A percentile compares a stretch with the other conserved stretches of the same genome.
phyloP scores from a whole-genome alignment of 148 eudicot species.

The Spergularia bocconei region DNA sequence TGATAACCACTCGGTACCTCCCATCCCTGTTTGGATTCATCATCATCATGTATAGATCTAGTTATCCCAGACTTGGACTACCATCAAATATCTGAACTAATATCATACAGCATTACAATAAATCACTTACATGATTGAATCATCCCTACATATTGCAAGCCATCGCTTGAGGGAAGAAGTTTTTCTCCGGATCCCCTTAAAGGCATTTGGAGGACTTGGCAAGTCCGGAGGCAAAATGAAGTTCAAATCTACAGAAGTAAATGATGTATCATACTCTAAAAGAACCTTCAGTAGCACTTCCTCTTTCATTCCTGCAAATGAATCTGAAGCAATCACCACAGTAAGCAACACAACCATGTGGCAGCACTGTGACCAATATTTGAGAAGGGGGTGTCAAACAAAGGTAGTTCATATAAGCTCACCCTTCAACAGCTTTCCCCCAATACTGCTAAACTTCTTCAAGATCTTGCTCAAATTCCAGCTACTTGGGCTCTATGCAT shows the following conservation, averaged over 20 bases:
- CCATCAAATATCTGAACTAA: background rate
- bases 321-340: slow-evolving; percentile 42
- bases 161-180: slow-evolving; percentile 78
- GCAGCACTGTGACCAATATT: background rate
- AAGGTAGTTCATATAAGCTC: slow-evolving; percentile 23
- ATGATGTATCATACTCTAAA: slow-evolving; percentile 41
- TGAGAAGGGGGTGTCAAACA: background rate
- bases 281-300: slow-evolving; percentile 54
- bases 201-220: slow-evolving; percentile 74
- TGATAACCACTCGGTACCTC: slow-evolving; percentile 49
- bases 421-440: slow-evolving; percentile 62
- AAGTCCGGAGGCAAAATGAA: slow-evolving; percentile 52
- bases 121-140: slow-evolving; percentile 55
- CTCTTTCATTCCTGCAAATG: slow-evolving; percentile 61
- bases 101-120: slow-evolving; percentile 9
- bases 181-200: slow-evolving; percentile 78
- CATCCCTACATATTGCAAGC: slow-evolving; percentile 87
- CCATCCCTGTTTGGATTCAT: slow-evolving; percentile 56
- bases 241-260: slow-evolving; percentile 41
- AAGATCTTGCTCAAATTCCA: slow-evolving; percentile 72
- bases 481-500: slow-evolving; percentile 61
- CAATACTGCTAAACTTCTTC: slow-evolving; percentile 57
- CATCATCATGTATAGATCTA: slow-evolving; percentile 6
- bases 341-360: slow-evolving; percentile 7
- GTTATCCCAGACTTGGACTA: background rate